These are phyloP conservation scores for Nyctanthes arbortristis DNA, from an alignment of 257 asterid species.

Conservation along the genomic window DNA sequence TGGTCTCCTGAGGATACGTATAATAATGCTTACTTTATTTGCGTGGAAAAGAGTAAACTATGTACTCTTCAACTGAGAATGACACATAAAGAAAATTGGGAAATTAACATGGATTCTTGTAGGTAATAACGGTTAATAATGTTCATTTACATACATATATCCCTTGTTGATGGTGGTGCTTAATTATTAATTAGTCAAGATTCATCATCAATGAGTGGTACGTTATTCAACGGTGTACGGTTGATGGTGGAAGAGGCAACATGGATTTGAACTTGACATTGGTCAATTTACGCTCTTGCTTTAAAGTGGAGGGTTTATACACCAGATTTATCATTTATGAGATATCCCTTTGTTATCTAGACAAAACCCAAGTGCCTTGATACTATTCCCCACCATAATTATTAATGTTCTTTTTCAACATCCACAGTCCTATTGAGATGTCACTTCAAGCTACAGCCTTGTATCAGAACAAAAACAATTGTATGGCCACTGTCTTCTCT, in stretches of 20 bases:
- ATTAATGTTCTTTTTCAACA: constrained; percentile 19
- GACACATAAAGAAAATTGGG: background rate
- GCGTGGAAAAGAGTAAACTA: constrained; percentile 14
- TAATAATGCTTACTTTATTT: background rate
- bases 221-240: background rate
- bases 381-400: constrained; percentile 49
- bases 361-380: constrained; percentile 24
- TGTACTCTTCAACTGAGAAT: constrained; percentile 12
- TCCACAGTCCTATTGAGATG: constrained; percentile 36
- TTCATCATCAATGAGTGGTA: too few relatives aligned
- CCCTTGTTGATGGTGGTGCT: too few relatives aligned
- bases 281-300: background rate
- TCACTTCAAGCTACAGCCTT: constrained; percentile 52
- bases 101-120: background rate
- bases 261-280: constrained; percentile 7
- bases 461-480: constrained; percentile 13
- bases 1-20: constrained; percentile 25
- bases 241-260: constrained; percentile 1
- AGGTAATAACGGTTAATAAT: too few relatives aligned
- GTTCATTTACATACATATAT: too few relatives aligned
- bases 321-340: constrained; percentile 2
- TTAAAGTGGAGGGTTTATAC: constrained; percentile 18
- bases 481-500: constrained; percentile 20
- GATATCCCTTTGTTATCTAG: constrained; percentile 12
- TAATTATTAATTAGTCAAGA: too few relatives aligned